Base-by-base conservation (phyloP, 2,329 filamentous ascomycete species). In the Trichoderma gracile region DNA sequence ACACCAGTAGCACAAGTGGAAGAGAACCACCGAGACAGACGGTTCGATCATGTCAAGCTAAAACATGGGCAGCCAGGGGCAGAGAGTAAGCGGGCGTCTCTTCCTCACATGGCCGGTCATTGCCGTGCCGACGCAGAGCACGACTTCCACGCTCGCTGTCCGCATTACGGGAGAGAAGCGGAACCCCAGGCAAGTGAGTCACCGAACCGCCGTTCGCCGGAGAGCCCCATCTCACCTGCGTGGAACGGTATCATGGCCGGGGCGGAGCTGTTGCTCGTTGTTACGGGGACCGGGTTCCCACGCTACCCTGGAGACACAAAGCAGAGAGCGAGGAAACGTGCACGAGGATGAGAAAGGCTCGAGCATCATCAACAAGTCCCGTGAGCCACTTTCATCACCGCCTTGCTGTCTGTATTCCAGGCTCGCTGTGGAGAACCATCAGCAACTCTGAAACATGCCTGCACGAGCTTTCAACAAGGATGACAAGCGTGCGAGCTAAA, bases 121-220 rank as follows among this genome's bases (percentile, higher is more conserved):
- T 52, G 54, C 59, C 49, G 50, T 12, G 42, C 53, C 52, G 54
- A 49, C 61, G 61, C 60, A 56, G 60, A 58, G 53, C 53, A 64
- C 30, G 45, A 58, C 30, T 57, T 52, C 33, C 33, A 17, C 27
- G 33, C 61, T 60, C 55, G n/a, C 50, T 65, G 42, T 58, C 53
- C 47, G 38, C 38, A 65, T 60, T 49, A 55, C 50, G 56, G 55
- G 56, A 55, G 50, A 46, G 27, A 55, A 47, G 55, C 63, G 42
- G 47, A 60, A 49, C 49, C 58, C 49, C n/a, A 38, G 58, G 49
- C 23, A 54, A 42, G 60, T 65, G 63, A 65, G 63, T 65, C 63
- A 65, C 63, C 47, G 56, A 61, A 56, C 33, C 49, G 47, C 54
- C 63, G 55, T 30, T 42, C 49, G 57, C 57, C 56, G 49, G 55